Evolutionary conservation across 1,284 basidiomycete species (phyloP).

Genomic region (Microbotryomycetes sp.): DNA sequence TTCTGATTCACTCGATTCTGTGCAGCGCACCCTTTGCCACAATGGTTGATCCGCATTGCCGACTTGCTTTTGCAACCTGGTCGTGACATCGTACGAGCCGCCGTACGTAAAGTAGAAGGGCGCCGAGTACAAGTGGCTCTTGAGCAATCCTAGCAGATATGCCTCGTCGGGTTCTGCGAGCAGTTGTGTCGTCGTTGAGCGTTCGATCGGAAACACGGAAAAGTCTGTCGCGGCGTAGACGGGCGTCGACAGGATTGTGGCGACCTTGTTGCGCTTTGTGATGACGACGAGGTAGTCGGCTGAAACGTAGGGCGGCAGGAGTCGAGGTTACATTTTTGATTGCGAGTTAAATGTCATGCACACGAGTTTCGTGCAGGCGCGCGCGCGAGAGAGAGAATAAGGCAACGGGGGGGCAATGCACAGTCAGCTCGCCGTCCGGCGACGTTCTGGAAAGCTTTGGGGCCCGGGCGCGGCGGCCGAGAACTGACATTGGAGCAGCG

Average conservation of each 20-base stretch:
- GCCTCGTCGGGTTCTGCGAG: slow-evolving; percentile 71
- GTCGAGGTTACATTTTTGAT: background rate
- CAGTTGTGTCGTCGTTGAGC: slow-evolving; percentile 58
- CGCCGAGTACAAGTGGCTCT: slow-evolving; percentile 69
- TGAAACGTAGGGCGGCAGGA: slow-evolving; percentile 41
- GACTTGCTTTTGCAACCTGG: slow-evolving; percentile 73
- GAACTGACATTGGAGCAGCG: slow-evolving; percentile 75
- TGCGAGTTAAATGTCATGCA: too few relatives aligned
- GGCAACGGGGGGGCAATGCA: too few relatives aligned
- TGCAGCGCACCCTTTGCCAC: slow-evolving; percentile 54
- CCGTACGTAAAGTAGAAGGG: slow-evolving; percentile 83
- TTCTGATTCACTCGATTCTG: background rate
- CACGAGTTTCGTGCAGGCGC: background rate
- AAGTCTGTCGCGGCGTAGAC: slow-evolving; percentile 87
- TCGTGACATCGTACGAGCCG: slow-evolving; percentile 69
- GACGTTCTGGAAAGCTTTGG: too few relatives aligned
- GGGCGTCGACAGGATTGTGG: slow-evolving; percentile 72
- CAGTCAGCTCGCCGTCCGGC: too few relatives aligned
- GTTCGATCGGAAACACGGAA: slow-evolving; percentile 72
- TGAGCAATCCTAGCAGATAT: slow-evolving; percentile 76
- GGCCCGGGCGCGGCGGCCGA: too few relatives aligned
- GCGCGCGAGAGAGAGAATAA: slow-evolving; percentile 12
- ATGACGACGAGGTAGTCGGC: slow-evolving; percentile 90
- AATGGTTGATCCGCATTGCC: slow-evolving; percentile 52
- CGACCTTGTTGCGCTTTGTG: slow-evolving; percentile 71